Conservation (phyloP, 768 basidiomycete genomes). For the Tulasnella sp. region DNA sequence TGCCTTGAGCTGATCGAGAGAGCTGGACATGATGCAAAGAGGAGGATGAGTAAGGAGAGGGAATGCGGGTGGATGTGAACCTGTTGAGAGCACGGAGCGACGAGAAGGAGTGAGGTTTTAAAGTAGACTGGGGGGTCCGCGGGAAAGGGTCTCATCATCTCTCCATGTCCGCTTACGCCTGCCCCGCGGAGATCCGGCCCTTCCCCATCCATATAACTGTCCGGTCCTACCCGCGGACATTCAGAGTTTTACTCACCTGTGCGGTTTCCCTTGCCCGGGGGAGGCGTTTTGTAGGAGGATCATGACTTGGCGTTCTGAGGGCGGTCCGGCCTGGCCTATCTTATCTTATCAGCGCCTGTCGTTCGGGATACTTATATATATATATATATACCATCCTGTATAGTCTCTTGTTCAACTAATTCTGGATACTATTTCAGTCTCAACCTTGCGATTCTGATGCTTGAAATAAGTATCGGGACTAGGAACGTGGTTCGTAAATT, state of each 20-base stretch:
- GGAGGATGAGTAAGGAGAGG: background rate
- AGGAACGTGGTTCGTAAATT: too few species aligned
- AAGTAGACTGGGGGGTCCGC: constrained; percentile 10
- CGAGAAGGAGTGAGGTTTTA: background rate
- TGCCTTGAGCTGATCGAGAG: constrained; percentile 67
- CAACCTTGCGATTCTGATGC: too few species aligned
- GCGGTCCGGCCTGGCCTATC: background rate
- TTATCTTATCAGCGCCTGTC: background rate
- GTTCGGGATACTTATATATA: too few species aligned
- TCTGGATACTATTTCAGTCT: too few species aligned
- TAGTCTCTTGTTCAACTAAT: too few species aligned
- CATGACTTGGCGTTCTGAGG: background rate
- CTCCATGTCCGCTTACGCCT: constrained; percentile 6
- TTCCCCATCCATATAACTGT: background rate
- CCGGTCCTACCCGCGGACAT: background rate
- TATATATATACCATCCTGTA: too few species aligned
- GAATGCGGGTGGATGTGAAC: background rate
- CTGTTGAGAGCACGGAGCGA: background rate
- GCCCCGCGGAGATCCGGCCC: constrained; percentile 6
- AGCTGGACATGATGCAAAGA: constrained; percentile 43
- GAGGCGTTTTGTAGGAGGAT: background rate
- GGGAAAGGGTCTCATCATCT: constrained; percentile 18
- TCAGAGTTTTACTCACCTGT: background rate
- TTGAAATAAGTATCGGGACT: too few species aligned
- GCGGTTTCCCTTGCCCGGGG: too few species aligned